phyloP scores from a whole-genome alignment of 2,329 filamentous ascomycete species.

The Rasamsonia emersonii region DNA sequence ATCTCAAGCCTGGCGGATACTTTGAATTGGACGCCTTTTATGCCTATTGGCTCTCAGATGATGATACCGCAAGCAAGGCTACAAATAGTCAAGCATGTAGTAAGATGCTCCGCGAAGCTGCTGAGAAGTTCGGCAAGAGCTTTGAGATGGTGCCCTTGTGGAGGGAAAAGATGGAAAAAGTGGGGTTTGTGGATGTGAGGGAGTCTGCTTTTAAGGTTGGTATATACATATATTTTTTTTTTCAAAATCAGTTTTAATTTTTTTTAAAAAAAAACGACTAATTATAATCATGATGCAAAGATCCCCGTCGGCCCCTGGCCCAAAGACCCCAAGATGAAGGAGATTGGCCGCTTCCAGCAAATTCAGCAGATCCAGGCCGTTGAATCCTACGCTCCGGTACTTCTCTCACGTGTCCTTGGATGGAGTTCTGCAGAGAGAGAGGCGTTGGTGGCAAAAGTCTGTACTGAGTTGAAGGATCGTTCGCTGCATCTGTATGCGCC shows the following conservation, averaged over 20 bases:
- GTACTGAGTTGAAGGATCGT: conserved; percentile 20
- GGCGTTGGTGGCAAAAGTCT: conserved; percentile 21
- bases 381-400: conserved; percentile 14
- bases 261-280: too few species aligned
- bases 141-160: conserved; percentile 25
- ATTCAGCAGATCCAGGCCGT: conserved; percentile 13
- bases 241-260: too few species aligned
- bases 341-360: conserved; percentile 29
- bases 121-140: too few species aligned
- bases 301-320: too few species aligned
- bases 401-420: conserved; percentile 18
- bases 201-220: too few species aligned
- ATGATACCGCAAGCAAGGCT: conserved; percentile 21
- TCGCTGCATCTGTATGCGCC: conserved; percentile 18
- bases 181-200: conserved; percentile 26
- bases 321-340: too few species aligned
- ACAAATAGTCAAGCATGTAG: conserved; percentile 20
- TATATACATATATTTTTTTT: too few species aligned
- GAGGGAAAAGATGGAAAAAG: conserved; percentile 18
- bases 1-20: conserved; percentile 29
- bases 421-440: conserved; percentile 21
- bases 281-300: too few species aligned
- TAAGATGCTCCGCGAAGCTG: conserved; percentile 20
- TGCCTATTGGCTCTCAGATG: conserved; percentile 19
- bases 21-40: too few species aligned